Base-by-base conservation (phyloP, 768 basidiomycete species). In the Fomitopsis serialis region DNA sequence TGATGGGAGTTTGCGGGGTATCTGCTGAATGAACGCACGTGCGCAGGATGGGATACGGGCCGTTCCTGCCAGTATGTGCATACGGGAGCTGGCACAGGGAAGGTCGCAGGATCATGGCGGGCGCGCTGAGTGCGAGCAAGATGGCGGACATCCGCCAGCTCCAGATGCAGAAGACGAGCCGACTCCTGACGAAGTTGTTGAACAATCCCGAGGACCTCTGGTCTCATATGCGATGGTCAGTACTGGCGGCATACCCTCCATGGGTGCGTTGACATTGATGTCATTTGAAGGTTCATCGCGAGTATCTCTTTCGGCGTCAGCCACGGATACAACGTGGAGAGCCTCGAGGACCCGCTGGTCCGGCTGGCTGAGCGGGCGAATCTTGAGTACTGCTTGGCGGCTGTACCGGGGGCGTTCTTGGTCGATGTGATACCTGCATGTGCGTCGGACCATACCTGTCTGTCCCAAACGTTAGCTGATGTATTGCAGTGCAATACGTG, bases 391-490 rank as follows among this genome's bases (percentile, higher is more conserved):
- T 52, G 58, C 11, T 17, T 32, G 5, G 55, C 58, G 8, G 25
- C 61, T 3, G 43, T 53, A 7, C 66, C 75, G 7, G 73, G 72
- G 3, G 68, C 71, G 34, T 70, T 69, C 43, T 68, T 68, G 11
- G 66, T 67, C 27, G 68, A 70, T 46, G 36, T 61, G 59, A 42
- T 75, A 56, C 65, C 63, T 12, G 51, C 52, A 21, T 43, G 72
- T 72, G 29, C 10, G 65, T 55, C 3, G 13, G 8, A 1, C 6
- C 29, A 12, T 45, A 11, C 29, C 44, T 9, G 12, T n/a, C 25
- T 9, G n/a, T 22, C 22, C n/a, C 37, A 32, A 49, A 10, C 15
- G 35, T 13, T 15, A 36, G 21, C 40, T 50, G 40, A 17, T 15
- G 6, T 5, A n/a, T 15, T 22, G 21, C 53, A 60, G 59, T 60